Base-by-base conservation (phyloP, 2,329 filamentous ascomycete genomes). In the Hawksworthiomyces lignivorus region DNA sequence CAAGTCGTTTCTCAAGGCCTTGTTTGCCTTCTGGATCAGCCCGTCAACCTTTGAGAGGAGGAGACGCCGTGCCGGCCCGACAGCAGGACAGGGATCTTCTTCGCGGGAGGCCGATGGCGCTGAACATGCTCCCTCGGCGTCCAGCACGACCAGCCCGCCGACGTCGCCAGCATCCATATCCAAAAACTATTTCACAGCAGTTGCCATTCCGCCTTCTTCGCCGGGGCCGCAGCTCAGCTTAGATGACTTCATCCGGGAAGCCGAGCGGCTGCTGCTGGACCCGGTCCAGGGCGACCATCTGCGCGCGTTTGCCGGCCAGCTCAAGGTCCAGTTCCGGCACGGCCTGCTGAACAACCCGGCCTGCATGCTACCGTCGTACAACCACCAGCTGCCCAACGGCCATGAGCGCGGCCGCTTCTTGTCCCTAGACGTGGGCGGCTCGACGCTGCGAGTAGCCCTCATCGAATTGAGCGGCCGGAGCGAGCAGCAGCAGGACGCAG, bases 391-490 rank as follows among this genome's bases (percentile, higher is more conserved):
- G 6, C 80, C 80, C 2, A 68, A 61, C n/a, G 80, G 80, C 39
- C 56, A 64, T 35, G 80, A 83, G 54, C 57, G 54, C 32, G 80
- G 80, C 20, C 70, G 69, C 39, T 82, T 71, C 55, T 62, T 84
- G 40, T 75, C 78, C 18, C 63, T 82, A 28, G 80, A 84, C 56
- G 75, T 84, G n/a, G 80, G 80, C 28, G 80, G 80, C 2, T 83
- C 80, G 28, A 84, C 78, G 10, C 62, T 84, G 46, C 68, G 80
- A 39, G 75, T 84, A 22, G 80, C 77, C 6, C 54, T 84, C 50
- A 75, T 84, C 34, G 70, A 80, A 48, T 64, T 84, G 43, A 62
- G 63, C 39, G 75, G 76, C 10, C 62, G 64, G 22, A 61, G 59
- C 18, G 54, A 55, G 14, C 48, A 54, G 18, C 49, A 49, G 6